Conservation (phyloP, 306 rosid species). For the Cucumis cinereus region DNA sequence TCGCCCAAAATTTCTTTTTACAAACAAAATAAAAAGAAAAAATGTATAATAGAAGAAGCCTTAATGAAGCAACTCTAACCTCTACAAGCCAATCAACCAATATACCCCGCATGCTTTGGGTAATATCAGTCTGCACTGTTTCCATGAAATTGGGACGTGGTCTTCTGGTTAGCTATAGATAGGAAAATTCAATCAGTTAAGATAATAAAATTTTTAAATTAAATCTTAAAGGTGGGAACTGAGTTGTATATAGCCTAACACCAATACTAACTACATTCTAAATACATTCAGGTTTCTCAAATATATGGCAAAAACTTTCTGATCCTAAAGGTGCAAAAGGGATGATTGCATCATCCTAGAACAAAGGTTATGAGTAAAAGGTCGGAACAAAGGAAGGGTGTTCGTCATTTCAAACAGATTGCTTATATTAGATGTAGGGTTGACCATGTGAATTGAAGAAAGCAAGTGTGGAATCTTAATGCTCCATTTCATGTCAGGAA, state of each 20-base stretch:
- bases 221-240: background rate
- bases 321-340: background rate
- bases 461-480: background rate
- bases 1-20: background rate
- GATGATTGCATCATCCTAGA: background rate
- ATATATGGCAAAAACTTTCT: background rate
- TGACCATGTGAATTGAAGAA: background rate
- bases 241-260: background rate
- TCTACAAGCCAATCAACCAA: slow-evolving; percentile 96
- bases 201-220: background rate
- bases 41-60: background rate
- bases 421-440: background rate
- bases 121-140: slow-evolving; percentile 60
- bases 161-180: slow-evolving; percentile 57
- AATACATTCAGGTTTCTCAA: background rate
- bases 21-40: background rate
- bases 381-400: background rate
- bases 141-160: slow-evolving; percentile 56
- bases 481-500: background rate
- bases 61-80: slow-evolving; percentile 37
- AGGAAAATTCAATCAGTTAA: background rate
- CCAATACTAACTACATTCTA: background rate
- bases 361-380: background rate
- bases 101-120: slow-evolving; percentile 77
- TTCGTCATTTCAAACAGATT: background rate